Evolutionary conservation across 495 filamentous ascomycete species (phyloP).

Genomic region (Hypoxylon trugodes): DNA sequence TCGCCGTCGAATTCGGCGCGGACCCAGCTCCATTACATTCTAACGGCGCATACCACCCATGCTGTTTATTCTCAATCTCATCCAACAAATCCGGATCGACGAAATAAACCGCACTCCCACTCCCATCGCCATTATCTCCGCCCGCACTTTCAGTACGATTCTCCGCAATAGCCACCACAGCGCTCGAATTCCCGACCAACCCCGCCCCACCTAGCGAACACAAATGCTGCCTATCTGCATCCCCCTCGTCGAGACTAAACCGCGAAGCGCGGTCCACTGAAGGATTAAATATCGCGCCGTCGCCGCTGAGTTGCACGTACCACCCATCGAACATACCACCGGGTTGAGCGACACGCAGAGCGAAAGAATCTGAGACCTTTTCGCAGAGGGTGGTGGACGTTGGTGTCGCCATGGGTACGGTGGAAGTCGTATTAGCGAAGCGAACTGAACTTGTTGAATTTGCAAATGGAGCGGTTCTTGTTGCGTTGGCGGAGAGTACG

Average conservation of each 20-base stretch:
- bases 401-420: constrained; percentile 46
- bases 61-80: constrained; percentile 5
- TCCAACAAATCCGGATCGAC: constrained; percentile 5
- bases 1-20: background rate
- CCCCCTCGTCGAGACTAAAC: constrained; percentile 37
- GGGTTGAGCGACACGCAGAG: constrained; percentile 37
- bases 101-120: constrained; percentile 23
- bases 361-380: constrained; percentile 38
- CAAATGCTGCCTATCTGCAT: constrained; percentile 19
- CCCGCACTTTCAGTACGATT: too few relatives aligned
- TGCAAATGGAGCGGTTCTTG: constrained; percentile 36
- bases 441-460: constrained; percentile 39
- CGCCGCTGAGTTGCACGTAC: constrained; percentile 39
- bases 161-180: constrained; percentile 13
- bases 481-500: constrained; percentile 29
- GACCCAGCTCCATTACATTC: background rate
- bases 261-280: constrained; percentile 9
- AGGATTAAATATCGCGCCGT: constrained; percentile 36
- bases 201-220: constrained; percentile 28
- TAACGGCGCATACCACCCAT: constrained; percentile 17
- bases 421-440: constrained; percentile 46
- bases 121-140: too few relatives aligned
- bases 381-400: constrained; percentile 40
- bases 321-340: constrained; percentile 41
- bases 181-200: background rate